phyloP scores from a whole-genome alignment of 1,284 basidiomycete species.

The Flammula alnicola region DNA sequence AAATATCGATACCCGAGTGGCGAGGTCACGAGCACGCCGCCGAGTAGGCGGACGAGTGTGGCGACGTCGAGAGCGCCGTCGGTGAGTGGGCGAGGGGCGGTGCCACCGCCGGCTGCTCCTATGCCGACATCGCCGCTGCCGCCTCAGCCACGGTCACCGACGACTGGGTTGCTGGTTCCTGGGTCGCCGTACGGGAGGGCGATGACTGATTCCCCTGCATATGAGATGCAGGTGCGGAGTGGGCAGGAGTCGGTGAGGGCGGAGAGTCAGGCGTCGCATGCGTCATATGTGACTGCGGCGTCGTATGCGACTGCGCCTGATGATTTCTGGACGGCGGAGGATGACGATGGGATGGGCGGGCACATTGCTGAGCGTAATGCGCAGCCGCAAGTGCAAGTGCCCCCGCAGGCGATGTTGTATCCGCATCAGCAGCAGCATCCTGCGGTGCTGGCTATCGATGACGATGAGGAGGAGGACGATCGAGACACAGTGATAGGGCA shows the following conservation, averaged over 20 bases:
- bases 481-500: slow-evolving; percentile 27
- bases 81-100: slow-evolving; percentile 19
- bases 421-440: slow-evolving; percentile 22
- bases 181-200: slow-evolving; percentile 15
- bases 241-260: slow-evolving; percentile 33
- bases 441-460: slow-evolving; percentile 16
- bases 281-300: slow-evolving; percentile 46
- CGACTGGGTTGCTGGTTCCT: slow-evolving; percentile 11
- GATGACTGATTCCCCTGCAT: slow-evolving; percentile 35
- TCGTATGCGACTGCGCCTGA: slow-evolving; percentile 48
- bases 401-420: not conserved
- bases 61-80: slow-evolving; percentile 35
- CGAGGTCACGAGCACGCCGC: slow-evolving; percentile 47
- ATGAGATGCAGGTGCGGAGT: slow-evolving; percentile 60
- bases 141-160: slow-evolving; percentile 28
- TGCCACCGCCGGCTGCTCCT: slow-evolving; percentile 22
- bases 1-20: slow-evolving; percentile 51
- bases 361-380: not conserved
- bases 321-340: slow-evolving; percentile 39
- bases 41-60: slow-evolving; percentile 43
- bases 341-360: slow-evolving; percentile 16
- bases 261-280: slow-evolving; percentile 44
- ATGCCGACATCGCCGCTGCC: slow-evolving; percentile 30
- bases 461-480: slow-evolving; percentile 25
- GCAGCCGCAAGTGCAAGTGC: not conserved